These are phyloP conservation scores for Trichosporon coremiiforme DNA, from an alignment of 1,284 basidiomycete species.

Conservation along the genomic window DNA sequence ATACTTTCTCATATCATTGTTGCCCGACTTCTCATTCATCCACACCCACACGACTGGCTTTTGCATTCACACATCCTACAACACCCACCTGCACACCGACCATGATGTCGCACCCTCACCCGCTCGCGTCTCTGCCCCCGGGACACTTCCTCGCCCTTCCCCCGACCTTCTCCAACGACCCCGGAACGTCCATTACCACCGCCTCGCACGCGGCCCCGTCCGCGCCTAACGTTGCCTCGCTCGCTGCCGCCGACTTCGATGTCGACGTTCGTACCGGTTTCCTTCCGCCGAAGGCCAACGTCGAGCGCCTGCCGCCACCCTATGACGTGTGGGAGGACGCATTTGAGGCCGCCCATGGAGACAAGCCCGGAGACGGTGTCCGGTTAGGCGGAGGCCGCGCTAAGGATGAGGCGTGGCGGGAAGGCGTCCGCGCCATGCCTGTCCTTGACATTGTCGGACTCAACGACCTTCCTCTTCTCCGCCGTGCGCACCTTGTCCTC, in stretches of 20 bases:
- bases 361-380: constrained; percentile 58
- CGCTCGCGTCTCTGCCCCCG: constrained; percentile 54
- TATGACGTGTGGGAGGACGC: constrained; percentile 74
- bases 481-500: constrained; percentile 82
- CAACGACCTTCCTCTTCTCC: constrained; percentile 66
- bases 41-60: not conserved
- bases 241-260: constrained; percentile 92
- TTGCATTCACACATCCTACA: not conserved
- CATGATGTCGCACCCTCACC: constrained; percentile 9
- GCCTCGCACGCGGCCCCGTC: constrained; percentile 46
- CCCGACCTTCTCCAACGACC: constrained; percentile 52
- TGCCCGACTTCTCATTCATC: no score
- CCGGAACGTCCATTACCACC: constrained; percentile 44
- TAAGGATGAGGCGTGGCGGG: constrained; percentile 67
- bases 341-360: constrained; percentile 59
- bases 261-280: constrained; percentile 90
- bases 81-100: not conserved
- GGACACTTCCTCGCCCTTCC: constrained; percentile 70
- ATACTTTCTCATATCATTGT: not conserved
- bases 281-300: constrained; percentile 78
- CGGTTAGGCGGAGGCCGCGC: constrained; percentile 61
- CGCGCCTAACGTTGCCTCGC: constrained; percentile 74
- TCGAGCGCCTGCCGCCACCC: constrained; percentile 63
- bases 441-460: constrained; percentile 62
- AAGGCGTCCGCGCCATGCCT: constrained; percentile 68